Evolutionary conservation across 345 rosid genomes (phyloP).

Genomic region (sweet orange (Citrus sinensis)): DNA sequence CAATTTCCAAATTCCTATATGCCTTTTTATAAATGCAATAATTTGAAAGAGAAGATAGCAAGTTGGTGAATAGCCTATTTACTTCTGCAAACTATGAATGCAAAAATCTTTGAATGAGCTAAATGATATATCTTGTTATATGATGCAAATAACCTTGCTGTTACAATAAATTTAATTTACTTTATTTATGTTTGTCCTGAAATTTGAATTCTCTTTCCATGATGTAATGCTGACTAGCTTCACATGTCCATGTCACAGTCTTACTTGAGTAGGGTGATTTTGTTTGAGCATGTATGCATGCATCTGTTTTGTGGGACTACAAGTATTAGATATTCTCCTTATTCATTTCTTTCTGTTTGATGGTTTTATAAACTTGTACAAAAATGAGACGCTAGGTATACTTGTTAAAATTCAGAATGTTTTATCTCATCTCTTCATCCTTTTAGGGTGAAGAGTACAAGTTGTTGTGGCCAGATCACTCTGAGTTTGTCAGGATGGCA

Average conservation of each 20-base stretch:
- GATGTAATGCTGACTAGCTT: not conserved
- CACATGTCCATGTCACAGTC: not conserved
- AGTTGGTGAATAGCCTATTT: not conserved
- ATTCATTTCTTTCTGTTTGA: not conserved
- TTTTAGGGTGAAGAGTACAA: slow-evolving; percentile 74
- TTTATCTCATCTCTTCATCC: not conserved
- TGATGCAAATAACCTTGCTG: not conserved
- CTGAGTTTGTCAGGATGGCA: slow-evolving; percentile 83
- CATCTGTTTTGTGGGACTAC: not conserved
- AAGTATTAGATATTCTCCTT: not conserved
- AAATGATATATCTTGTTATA: not conserved
- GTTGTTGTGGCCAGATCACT: slow-evolving; percentile 72
- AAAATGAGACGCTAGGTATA: not conserved
- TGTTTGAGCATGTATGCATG: not conserved
- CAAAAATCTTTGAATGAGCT: not conserved
- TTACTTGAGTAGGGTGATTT: not conserved
- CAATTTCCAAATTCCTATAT: not conserved
- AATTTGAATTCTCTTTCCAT: not conserved
- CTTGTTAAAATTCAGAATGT: not conserved
- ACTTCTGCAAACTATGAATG: not conserved
- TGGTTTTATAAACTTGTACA: not conserved
- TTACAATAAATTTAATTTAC: not conserved
- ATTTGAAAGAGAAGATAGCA: not conserved
- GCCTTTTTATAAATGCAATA: not conserved
- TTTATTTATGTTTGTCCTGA: not conserved